Conservation (phyloP, 768 basidiomycete species). For the Lentinula lateritia region DNA sequence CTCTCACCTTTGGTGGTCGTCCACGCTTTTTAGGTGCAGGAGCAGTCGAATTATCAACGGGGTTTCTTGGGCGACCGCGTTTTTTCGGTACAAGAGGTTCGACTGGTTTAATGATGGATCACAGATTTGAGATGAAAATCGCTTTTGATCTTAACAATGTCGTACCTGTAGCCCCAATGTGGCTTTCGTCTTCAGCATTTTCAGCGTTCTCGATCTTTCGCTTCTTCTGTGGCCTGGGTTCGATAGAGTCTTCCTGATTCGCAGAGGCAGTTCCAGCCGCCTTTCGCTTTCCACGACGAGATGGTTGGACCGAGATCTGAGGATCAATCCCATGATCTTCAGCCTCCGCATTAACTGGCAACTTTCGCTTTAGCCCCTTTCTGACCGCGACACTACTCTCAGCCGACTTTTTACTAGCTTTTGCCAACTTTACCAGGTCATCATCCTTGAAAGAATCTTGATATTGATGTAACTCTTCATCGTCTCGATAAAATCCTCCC, state of each 20-base stretch:
- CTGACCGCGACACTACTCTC: conserved; percentile 57
- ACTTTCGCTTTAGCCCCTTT: conserved; percentile 5
- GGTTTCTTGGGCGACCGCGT: conserved; percentile 23
- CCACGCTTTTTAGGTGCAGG: conserved; percentile 27
- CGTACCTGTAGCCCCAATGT: not conserved
- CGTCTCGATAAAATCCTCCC: conserved; percentile 50
- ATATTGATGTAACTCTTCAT: conserved; percentile 33
- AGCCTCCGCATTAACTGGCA: not conserved
- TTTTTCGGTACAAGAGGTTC: conserved; percentile 21
- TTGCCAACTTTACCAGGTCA: conserved; percentile 17
- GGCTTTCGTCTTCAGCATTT: not conserved
- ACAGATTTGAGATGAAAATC: not conserved
- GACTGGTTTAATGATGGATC: not conserved
- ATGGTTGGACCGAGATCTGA: conserved; percentile 1
- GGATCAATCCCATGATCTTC: conserved; percentile 11
- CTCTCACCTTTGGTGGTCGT: conserved; percentile 21
- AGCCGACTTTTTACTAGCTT: conserved; percentile 26
- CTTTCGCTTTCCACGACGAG: conserved; percentile 1
- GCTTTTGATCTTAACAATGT: not conserved
- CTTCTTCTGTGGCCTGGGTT: not conserved
- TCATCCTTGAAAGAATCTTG: conserved; percentile 45
- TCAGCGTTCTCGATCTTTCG: not conserved
- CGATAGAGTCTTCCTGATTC: not conserved
- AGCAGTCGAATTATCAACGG: not conserved
- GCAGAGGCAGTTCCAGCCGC: conserved; percentile 9